These are phyloP conservation scores for Ceratobasidium sp. DNA, from an alignment of 1,284 basidiomycete species.

Conservation along the genomic window DNA sequence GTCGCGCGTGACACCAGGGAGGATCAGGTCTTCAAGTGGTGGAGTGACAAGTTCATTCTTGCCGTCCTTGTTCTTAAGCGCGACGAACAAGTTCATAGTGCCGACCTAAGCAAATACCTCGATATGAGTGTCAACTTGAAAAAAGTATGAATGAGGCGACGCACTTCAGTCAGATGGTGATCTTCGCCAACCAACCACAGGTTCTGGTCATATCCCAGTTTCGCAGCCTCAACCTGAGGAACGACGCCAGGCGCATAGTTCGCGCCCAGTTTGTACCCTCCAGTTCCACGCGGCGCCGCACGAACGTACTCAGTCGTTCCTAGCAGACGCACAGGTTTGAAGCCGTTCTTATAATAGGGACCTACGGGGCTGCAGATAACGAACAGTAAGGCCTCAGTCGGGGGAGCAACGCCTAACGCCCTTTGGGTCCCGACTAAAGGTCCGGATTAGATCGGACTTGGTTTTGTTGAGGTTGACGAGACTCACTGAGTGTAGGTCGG, in stretches of 20 bases:
- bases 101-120: conserved; percentile 71
- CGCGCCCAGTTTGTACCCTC: conserved; percentile 90
- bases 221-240: conserved; percentile 88
- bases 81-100: conserved; percentile 96
- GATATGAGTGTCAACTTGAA: background rate
- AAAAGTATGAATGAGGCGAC: conserved; percentile 17
- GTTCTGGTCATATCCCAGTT: conserved; percentile 92
- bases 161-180: conserved; percentile 84
- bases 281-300: conserved; percentile 92
- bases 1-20: conserved; percentile 96
- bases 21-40: conserved; percentile 93
- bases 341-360: conserved; percentile 94
- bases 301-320: conserved; percentile 93
- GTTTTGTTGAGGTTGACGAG: conserved; percentile 19
- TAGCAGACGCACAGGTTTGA: conserved; percentile 94
- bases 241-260: conserved; percentile 94
- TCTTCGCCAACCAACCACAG: conserved; percentile 94
- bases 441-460: conserved; percentile 46
- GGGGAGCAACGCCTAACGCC: conserved; percentile 89
- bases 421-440: conserved; percentile 90
- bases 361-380: conserved; percentile 96
- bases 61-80: conserved; percentile 82
- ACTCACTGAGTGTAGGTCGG: conserved; percentile 81
- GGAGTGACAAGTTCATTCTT: conserved; percentile 90
- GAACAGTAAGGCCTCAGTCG: conserved; percentile 90